Evolutionary conservation across 2,329 filamentous ascomycete genomes (phyloP), one percentile per base, ranked within the genome.

Genomic region (Botrytis porri): DNA sequence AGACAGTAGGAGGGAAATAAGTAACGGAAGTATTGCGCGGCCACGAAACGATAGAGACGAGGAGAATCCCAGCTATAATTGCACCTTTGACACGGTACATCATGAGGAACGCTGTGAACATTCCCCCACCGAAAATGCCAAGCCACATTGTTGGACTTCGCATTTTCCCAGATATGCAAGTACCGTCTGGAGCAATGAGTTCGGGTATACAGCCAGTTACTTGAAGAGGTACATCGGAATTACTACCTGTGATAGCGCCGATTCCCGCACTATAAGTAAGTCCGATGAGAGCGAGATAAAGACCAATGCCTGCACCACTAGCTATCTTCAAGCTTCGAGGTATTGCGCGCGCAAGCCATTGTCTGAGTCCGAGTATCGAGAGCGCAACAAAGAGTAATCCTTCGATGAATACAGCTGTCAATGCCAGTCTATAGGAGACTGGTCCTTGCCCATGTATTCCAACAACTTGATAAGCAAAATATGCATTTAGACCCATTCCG

Each of bases 11-110:
- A 0, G 94, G 93, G 83, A 97, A 97, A 82, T 92, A 94, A 9
- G 93, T 95, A 73, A 97, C 90, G 0, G 87, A 81, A 0, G 93
- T 95, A 29, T 85, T 84, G 37, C 94, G 88, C 0, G 94, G 94
- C 94, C 94, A 97, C 14, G 93, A 97, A 81, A 96, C 94, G 82
- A 97, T 91, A 75, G 91, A 94, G 73, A 97, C 93, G 39, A 97
- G 88, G 39, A 95, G 81, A 76, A 97, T 96, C 54, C 94, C 94
- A 51, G 89, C 87, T 78, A 97, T 94, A 78, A 97, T 92, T 73
- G 94, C 94, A 73, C 93, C 93, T 83, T 95, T 95, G 82, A 97
- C 89, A 32, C 93, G 90, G 82, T 94, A 97, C 85, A 95, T 88
- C 90, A 95, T 92, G 71, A 97, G 84, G 76, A 96, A 84, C 45